phyloP scores from a whole-genome alignment of 1,284 basidiomycete genomes.

The Limonomyces culmigenus region DNA sequence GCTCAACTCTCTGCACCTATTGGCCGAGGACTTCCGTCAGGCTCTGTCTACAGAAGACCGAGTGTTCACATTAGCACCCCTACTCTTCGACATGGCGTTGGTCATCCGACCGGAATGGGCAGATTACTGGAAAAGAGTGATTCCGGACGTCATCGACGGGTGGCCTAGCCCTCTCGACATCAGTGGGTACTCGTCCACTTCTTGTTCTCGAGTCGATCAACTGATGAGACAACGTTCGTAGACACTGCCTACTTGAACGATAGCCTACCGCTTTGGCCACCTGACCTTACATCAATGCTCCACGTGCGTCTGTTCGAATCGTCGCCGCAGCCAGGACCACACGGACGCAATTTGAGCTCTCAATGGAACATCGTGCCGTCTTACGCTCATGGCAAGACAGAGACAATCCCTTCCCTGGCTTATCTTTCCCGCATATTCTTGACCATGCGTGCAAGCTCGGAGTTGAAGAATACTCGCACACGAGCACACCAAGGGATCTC shows the following conservation, averaged over 20 bases:
- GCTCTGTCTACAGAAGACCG: slow-evolving; percentile 28
- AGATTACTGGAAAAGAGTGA: slow-evolving; percentile 74
- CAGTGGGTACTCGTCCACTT: background rate
- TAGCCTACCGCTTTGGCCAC: slow-evolving; percentile 51
- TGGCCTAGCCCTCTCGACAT: slow-evolving; percentile 30
- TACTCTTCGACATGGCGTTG: slow-evolving; percentile 53
- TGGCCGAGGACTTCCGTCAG: slow-evolving; percentile 55
- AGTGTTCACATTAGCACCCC: slow-evolving; percentile 39
- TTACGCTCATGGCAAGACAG: slow-evolving; percentile 39
- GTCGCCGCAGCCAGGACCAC: slow-evolving; percentile 42
- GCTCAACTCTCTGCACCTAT: slow-evolving; percentile 58
- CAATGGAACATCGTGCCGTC: slow-evolving; percentile 36
- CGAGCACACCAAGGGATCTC: slow-evolving; percentile 47
- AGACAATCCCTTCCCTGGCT: slow-evolving; percentile 32
- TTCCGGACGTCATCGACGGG: slow-evolving; percentile 34
- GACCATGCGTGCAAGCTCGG: slow-evolving; percentile 31
- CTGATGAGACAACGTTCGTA: too few species aligned
- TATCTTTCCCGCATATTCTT: slow-evolving; percentile 36
- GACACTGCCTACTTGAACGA: slow-evolving; percentile 36
- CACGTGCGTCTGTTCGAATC: slow-evolving; percentile 48
- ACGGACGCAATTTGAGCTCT: slow-evolving; percentile 30
- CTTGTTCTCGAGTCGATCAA: slow-evolving; percentile 2
- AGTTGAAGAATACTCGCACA: slow-evolving; percentile 29
- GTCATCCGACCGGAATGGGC: slow-evolving; percentile 65
- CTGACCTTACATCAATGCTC: slow-evolving; percentile 44